phyloP scores from a whole-genome alignment of 441 rosid genomes.

The Populus hybrid region DNA sequence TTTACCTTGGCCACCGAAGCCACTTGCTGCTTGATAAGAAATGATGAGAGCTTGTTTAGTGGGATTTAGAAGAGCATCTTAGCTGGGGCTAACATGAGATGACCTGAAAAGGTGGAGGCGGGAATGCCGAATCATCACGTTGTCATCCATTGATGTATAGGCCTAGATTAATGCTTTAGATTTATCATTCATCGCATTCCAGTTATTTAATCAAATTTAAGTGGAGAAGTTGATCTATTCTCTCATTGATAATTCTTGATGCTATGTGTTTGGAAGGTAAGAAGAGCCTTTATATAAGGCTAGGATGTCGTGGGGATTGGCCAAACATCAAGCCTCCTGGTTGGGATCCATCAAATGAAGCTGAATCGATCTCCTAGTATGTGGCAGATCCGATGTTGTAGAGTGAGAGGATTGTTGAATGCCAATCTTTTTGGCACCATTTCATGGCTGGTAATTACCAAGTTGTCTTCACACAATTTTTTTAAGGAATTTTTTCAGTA shows the following conservation, averaged over 20 bases:
- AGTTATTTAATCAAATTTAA: no score
- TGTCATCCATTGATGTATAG: background rate
- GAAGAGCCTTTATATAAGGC: slow-evolving; percentile 85
- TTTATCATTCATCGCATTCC: background rate
- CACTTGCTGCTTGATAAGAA: background rate
- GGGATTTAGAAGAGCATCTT: background rate
- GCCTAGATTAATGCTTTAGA: background rate
- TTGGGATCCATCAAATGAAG: slow-evolving; percentile 14
- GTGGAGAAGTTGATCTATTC: background rate
- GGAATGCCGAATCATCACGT: background rate
- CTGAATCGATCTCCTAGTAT: slow-evolving; percentile 21
- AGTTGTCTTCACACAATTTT: no score
- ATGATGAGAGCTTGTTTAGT: background rate
- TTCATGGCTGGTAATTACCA: background rate
- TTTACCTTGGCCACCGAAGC: background rate
- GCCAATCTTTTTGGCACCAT: background rate
- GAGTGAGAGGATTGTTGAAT: background rate
- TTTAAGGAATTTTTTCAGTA: no score
- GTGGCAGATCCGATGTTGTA: background rate
- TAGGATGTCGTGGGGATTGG: slow-evolving; percentile 93
- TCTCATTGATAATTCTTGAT: background rate
- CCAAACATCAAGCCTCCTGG: slow-evolving; percentile 36
- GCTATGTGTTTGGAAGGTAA: slow-evolving; percentile 51
- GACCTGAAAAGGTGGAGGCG: background rate
- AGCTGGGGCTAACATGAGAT: background rate